Percentiles rank a stretch among this genome's conserved stretches.
Conservation (phyloP, 2,329 filamentous ascomycete genomes). For the Fusarium solani-melongenae region DNA sequence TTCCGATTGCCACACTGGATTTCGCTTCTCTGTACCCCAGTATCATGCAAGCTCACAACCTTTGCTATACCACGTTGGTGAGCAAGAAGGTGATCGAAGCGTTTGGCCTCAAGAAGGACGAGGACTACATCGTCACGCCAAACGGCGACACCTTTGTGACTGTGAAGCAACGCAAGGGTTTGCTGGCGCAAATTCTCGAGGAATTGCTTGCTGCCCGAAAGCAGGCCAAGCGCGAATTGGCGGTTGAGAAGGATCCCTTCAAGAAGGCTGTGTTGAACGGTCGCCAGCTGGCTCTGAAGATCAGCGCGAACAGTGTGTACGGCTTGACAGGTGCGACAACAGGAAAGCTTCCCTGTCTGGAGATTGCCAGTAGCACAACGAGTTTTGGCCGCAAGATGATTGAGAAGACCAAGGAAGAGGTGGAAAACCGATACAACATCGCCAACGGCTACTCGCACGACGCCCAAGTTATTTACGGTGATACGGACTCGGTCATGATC, state of each 20-base stretch:
- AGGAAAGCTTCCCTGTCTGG: constrained; percentile 93
- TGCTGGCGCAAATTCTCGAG: constrained; percentile 94
- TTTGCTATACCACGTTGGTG: constrained; percentile 95
- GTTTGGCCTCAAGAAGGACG: constrained; percentile 82
- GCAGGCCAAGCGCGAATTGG: constrained; percentile 90
- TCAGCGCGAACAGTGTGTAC: constrained; percentile 98
- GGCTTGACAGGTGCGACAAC: constrained; percentile 96
- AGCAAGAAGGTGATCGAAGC: constrained; percentile 78
- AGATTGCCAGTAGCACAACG: constrained; percentile 96
- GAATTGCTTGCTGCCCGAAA: constrained; percentile 93
- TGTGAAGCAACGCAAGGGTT: constrained; percentile 85
- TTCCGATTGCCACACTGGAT: constrained; percentile 96
- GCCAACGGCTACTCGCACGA: constrained; percentile 95
- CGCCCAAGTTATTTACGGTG: constrained; percentile 97
- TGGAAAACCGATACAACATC: constrained; percentile 88
- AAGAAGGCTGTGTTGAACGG: constrained; percentile 98
- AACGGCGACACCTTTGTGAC: constrained; percentile 96
- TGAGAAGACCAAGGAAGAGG: constrained; percentile 96
- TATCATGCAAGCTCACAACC: constrained; percentile 98
- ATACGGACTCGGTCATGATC: constrained; percentile 99
- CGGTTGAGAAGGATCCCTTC: constrained; percentile 91
- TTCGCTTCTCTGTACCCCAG: constrained; percentile 98
- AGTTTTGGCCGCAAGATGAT: constrained; percentile 99
- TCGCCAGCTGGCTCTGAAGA: constrained; percentile 93
- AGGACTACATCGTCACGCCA: constrained; percentile 96